Conservation (phyloP, 768 basidiomycete species). For the Hypholoma fasciculare region DNA sequence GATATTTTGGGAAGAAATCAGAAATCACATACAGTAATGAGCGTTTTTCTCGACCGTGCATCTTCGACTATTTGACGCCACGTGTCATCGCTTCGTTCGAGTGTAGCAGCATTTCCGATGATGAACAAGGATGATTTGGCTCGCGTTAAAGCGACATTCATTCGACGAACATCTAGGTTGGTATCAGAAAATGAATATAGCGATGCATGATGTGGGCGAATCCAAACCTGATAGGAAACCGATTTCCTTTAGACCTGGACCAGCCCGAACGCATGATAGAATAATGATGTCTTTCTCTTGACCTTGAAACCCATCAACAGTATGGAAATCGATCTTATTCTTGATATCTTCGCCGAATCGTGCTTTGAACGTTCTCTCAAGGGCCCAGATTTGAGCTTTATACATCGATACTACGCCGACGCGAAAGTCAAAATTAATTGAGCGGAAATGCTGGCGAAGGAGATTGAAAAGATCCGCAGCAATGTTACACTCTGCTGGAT, state of each 20-base stretch:
- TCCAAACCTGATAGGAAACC: conserved; percentile 83
- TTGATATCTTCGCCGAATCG: conserved; percentile 74
- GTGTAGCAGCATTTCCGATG: conserved; percentile 85
- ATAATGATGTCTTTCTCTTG: conserved; percentile 99
- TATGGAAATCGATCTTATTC: conserved; percentile 86
- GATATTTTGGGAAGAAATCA: not conserved
- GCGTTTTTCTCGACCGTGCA: conserved; percentile 61
- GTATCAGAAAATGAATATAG: not conserved
- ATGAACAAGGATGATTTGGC: conserved; percentile 94
- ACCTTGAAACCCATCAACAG: conserved; percentile 98
- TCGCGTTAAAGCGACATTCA: conserved; percentile 99
- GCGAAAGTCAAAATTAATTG: conserved; percentile 41
- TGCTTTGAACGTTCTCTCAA: conserved; percentile 66
- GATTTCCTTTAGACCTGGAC: conserved; percentile 76
- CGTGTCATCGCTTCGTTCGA: conserved; percentile 79
- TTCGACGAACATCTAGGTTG: conserved; percentile 70
- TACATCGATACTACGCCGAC: conserved; percentile 89
- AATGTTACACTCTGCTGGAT: conserved; percentile 68
- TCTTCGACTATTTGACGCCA: conserved; percentile 82
- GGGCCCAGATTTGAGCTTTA: conserved; percentile 80
- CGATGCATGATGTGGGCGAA: not conserved
- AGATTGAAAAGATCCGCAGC: conserved; percentile 78
- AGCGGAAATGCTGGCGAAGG: conserved; percentile 62
- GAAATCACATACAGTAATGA: conserved; percentile 57
- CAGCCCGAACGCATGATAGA: conserved; percentile 93